These are phyloP conservation scores for Cladophialophora exuberans DNA, from an alignment of 2,329 filamentous ascomycete genomes.

Conservation along the genomic window DNA sequence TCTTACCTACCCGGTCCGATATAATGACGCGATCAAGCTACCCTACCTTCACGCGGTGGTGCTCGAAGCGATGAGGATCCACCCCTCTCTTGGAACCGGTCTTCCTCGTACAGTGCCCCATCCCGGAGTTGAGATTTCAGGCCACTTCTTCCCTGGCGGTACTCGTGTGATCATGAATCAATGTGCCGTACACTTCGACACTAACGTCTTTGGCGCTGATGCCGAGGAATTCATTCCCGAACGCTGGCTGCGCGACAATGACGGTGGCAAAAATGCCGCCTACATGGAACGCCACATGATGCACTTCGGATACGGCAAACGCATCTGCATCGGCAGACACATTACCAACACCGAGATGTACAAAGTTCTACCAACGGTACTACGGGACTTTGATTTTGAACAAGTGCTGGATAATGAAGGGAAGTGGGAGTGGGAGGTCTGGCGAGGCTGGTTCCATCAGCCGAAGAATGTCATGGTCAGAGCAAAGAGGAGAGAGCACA, in stretches of 20 bases:
- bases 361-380: constrained; percentile 32
- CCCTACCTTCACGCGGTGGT: constrained; percentile 57
- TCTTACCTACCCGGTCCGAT: constrained; percentile 21
- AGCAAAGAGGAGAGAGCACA: constrained; percentile 15
- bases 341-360: constrained; percentile 34
- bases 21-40: constrained; percentile 29
- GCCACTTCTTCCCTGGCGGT: constrained; percentile 41
- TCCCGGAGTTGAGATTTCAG: constrained; percentile 41
- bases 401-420: constrained; percentile 8
- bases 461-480: constrained; percentile 22
- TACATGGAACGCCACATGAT: constrained; percentile 30
- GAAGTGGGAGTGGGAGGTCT: constrained; percentile 17
- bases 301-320: constrained; percentile 27
- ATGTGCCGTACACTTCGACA: constrained; percentile 44
- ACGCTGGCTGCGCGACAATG: constrained; percentile 44
- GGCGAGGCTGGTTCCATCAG: constrained; percentile 26
- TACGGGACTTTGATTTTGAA: constrained; percentile 25
- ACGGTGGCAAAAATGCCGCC: constrained; percentile 19
- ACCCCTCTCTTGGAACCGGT: constrained; percentile 52
- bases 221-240: constrained; percentile 52
- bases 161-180: constrained; percentile 43
- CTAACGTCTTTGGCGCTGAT: constrained; percentile 49
- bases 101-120: constrained; percentile 56
- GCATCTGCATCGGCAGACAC: constrained; percentile 34
- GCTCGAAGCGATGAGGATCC: constrained; percentile 55